A percentile compares a stretch with the other conserved stretches of the same genome.
Evolutionary conservation across 176 grass and related monocot species (phyloP).

Genomic region (Typha latifolia): DNA sequence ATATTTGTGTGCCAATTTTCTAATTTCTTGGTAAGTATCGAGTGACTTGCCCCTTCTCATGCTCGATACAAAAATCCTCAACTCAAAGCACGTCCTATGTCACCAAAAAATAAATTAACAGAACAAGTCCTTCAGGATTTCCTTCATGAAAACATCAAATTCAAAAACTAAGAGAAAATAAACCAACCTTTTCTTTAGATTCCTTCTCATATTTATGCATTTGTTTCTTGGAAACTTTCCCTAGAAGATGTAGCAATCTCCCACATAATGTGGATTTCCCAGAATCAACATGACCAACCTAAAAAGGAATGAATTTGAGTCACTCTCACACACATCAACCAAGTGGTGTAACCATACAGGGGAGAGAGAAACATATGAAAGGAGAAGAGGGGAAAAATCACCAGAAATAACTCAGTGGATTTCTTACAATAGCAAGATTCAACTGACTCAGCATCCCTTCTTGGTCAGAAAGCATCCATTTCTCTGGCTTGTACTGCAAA

Average conservation of each 20-base stretch:
- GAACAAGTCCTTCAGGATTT: background rate
- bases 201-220: conserved; percentile 96
- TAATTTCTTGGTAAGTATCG: too few relatives aligned
- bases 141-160: background rate
- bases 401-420: conserved; percentile 3
- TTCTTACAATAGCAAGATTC: conserved; percentile 88
- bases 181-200: conserved; percentile 70
- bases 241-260: conserved; percentile 55
- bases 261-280: conserved; percentile 91
- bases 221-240: conserved; percentile 70
- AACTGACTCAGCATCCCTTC: conserved; percentile 45
- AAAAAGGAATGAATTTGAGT: conserved; percentile 4
- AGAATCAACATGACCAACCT: conserved; percentile 94
- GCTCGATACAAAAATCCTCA: too few relatives aligned
- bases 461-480: conserved; percentile 60
- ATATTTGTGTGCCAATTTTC: too few relatives aligned
- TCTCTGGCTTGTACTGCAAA: conserved; percentile 67
- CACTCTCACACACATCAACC: background rate
- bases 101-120: background rate
- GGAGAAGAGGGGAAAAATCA: background rate
- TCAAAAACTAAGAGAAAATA: background rate
- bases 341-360: background rate
- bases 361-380: background rate
- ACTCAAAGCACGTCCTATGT: too few relatives aligned
- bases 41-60: too few relatives aligned